Evolutionary conservation across 2,329 filamentous ascomycete species (phyloP).

Genomic region (Scortechinia acanthostroma): DNA sequence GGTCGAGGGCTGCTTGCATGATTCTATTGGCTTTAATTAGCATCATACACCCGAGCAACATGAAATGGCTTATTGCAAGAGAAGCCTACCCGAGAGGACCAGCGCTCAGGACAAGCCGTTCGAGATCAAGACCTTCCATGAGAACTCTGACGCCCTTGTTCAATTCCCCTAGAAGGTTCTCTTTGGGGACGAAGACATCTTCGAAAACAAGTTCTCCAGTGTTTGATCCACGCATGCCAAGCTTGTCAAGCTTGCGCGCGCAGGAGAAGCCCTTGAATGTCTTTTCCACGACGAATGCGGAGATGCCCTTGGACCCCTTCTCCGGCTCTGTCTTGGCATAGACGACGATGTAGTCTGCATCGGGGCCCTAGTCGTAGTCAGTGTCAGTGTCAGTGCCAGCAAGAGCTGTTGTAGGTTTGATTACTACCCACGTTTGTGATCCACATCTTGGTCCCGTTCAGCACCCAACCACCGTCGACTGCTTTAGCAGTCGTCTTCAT

Average conservation of each 20-base stretch:
- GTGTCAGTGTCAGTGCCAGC: background rate
- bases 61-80: background rate
- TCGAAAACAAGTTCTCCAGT: constrained; percentile 70
- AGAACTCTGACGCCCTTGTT: constrained; percentile 65
- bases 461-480: constrained; percentile 59
- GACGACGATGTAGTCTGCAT: constrained; percentile 64
- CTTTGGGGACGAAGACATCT: constrained; percentile 61
- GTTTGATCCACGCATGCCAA: constrained; percentile 71
- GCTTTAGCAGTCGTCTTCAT: constrained; percentile 67
- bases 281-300: constrained; percentile 64
- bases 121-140: constrained; percentile 72
- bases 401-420: background rate
- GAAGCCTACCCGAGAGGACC: constrained; percentile 53
- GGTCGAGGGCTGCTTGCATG: constrained; percentile 68
- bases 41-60: too few relatives aligned
- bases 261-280: constrained; percentile 56
- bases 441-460: constrained; percentile 75
- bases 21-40: constrained; percentile 24
- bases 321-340: constrained; percentile 67
- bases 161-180: constrained; percentile 60
- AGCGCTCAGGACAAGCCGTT: constrained; percentile 63
- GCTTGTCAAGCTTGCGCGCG: constrained; percentile 65
- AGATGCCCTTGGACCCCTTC: constrained; percentile 63
- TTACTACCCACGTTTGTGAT: constrained; percentile 53
- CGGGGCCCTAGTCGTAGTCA: constrained; percentile 33